Conservation (phyloP, 2,329 filamentous ascomycete genomes). For the Diaporthe sp. region DNA sequence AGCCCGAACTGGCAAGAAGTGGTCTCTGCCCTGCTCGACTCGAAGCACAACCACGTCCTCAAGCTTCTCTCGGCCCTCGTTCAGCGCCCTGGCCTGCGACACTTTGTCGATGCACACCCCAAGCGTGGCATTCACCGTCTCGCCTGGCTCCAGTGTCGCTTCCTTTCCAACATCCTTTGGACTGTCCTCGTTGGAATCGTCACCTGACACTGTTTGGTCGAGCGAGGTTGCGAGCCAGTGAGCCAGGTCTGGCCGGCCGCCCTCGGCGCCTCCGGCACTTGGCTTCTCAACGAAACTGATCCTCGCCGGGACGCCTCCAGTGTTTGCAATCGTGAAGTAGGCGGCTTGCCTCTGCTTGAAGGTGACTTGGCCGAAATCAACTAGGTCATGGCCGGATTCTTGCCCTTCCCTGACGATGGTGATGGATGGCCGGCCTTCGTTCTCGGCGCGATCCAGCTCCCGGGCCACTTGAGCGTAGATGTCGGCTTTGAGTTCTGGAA, state of each 20-base stretch:
- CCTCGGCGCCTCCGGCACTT: conserved; percentile 54
- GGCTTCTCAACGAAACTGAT: conserved; percentile 84
- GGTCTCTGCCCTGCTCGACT: conserved; percentile 85
- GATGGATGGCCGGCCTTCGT: conserved; percentile 85
- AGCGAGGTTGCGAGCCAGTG: conserved; percentile 80
- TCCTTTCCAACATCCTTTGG: conserved; percentile 51
- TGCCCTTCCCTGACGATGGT: conserved; percentile 81
- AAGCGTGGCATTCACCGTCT: conserved; percentile 78
- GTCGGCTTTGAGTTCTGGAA: conserved; percentile 84
- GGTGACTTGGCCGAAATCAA: conserved; percentile 82
- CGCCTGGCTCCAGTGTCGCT: conserved; percentile 84
- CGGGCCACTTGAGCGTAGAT: conserved; percentile 88
- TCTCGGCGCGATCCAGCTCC: conserved; percentile 90
- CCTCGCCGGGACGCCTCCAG: conserved; percentile 81
- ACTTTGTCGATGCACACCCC: conserved; percentile 74
- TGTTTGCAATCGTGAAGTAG: conserved; percentile 89
- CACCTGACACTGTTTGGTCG: conserved; percentile 56
- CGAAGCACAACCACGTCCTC: conserved; percentile 92
- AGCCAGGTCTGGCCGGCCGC: conserved; percentile 48
- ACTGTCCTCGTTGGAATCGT: conserved; percentile 44
- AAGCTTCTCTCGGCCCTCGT: conserved; percentile 71
- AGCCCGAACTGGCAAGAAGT: conserved; percentile 86
- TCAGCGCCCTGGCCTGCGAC: conserved; percentile 74
- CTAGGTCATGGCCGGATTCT: conserved; percentile 58
- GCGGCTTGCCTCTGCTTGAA: conserved; percentile 75